Evolutionary conservation across 495 filamentous ascomycete species (phyloP).

Genomic region (Talaromyces ruber): DNA sequence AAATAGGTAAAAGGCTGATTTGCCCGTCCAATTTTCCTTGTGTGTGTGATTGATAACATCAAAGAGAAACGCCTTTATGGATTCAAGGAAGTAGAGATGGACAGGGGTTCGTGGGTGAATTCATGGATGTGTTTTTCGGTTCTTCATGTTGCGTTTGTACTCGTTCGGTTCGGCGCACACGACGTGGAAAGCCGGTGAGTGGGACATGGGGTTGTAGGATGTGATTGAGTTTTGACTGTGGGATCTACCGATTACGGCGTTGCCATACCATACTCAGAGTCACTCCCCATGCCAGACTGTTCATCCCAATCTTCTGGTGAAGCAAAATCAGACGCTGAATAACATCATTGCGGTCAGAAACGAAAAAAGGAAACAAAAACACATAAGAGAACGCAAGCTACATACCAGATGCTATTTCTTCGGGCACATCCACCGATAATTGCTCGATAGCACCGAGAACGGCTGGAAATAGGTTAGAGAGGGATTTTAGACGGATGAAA

Average conservation of each 20-base stretch:
- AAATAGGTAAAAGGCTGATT: background rate
- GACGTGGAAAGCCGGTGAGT: background rate
- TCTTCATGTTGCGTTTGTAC: background rate
- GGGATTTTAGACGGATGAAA: background rate
- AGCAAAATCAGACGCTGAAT: conserved; percentile 32
- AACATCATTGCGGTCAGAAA: conserved; percentile 11
- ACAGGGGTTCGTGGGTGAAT: background rate
- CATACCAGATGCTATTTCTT: conserved; percentile 36
- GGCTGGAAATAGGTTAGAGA: conserved; percentile 11
- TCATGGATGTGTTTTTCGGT: background rate
- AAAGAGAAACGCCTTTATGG: conserved; percentile 10
- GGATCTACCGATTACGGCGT: conserved; percentile 18
- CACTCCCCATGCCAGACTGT: conserved; percentile 32
- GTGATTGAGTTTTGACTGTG: background rate
- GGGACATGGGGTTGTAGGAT: background rate
- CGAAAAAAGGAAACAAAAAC: conserved; percentile 1
- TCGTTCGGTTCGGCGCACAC: background rate
- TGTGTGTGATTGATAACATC: background rate
- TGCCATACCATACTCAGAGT: conserved; percentile 33
- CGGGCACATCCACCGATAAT: conserved; percentile 25
- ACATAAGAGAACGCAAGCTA: conserved; percentile 10
- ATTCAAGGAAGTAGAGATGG: background rate
- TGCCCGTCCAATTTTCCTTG: background rate
- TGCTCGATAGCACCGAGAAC: conserved; percentile 23
- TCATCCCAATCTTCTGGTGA: conserved; percentile 39